Evolutionary conservation across 2,329 filamentous ascomycete genomes (phyloP).

Genomic region (Pseudocercospora fijiensis): DNA sequence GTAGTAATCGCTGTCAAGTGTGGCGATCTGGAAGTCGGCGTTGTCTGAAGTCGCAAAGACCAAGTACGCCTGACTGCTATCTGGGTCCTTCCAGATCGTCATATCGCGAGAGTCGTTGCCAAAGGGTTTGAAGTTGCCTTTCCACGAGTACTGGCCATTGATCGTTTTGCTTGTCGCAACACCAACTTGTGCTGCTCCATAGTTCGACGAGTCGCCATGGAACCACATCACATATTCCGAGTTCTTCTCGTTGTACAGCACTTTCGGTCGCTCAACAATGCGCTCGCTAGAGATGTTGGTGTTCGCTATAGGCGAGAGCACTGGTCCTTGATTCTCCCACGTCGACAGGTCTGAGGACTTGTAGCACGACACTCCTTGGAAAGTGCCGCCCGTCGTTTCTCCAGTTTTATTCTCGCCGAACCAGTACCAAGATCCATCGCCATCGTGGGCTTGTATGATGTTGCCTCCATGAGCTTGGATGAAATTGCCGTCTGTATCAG

Average conservation of each 20-base stretch:
- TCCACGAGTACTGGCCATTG: conserved; percentile 60
- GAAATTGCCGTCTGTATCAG: conserved; percentile 48
- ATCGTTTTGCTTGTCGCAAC: conserved; percentile 60
- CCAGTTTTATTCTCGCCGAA: conserved; percentile 68
- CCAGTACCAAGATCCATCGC: conserved; percentile 60
- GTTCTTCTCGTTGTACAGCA: conserved; percentile 66
- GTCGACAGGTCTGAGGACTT: conserved; percentile 61
- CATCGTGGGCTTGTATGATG: conserved; percentile 54
- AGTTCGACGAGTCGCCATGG: conserved; percentile 63
- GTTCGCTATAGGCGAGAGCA: conserved; percentile 53
- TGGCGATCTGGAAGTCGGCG: conserved; percentile 31
- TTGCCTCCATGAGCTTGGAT: conserved; percentile 67
- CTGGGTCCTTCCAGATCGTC: conserved; percentile 59
- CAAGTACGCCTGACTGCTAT: conserved; percentile 61
- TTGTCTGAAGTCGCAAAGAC: conserved; percentile 49
- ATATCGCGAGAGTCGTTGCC: conserved; percentile 58
- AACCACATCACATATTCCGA: conserved; percentile 67
- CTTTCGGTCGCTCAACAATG: conserved; percentile 66
- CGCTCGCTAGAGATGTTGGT: conserved; percentile 45
- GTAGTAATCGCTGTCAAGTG: conserved; percentile 30
- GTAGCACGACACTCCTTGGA: conserved; percentile 68
- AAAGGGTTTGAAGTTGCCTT: conserved; percentile 49
- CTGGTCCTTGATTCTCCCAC: conserved; percentile 61
- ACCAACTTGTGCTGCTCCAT: conserved; percentile 63
- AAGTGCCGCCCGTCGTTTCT: conserved; percentile 50